Evolutionary conservation across 2,329 filamentous ascomycete species (phyloP).

Genomic region (Aspergillus melleus): DNA sequence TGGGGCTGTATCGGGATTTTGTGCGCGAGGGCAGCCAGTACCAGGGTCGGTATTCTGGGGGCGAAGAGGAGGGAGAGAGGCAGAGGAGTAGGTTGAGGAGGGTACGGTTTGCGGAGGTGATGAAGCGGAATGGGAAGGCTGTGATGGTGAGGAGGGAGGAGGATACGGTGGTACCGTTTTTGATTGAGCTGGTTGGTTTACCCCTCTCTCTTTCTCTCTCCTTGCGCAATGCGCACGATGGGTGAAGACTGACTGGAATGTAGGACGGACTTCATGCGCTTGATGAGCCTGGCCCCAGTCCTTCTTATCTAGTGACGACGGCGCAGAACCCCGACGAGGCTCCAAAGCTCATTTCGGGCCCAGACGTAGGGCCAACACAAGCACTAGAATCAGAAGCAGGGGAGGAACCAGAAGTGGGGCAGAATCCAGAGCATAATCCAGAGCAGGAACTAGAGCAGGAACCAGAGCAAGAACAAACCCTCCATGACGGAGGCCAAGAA

Average conservation of each 20-base stretch:
- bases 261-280: not conserved
- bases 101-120: conserved; percentile 62
- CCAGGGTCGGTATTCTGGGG: not conserved
- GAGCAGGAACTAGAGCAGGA: not conserved
- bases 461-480: not conserved
- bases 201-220: not conserved
- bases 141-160: conserved; percentile 23
- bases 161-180: conserved; percentile 40
- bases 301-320: not conserved
- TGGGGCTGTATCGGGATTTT: conserved; percentile 81
- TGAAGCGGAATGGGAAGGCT: conserved; percentile 62
- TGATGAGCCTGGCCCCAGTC: not conserved
- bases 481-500: not conserved
- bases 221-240: not conserved
- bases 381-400: not conserved
- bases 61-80: not conserved
- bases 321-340: no score
- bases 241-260: not conserved
- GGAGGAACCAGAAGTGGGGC: not conserved
- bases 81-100: conserved; percentile 43
- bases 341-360: not conserved
- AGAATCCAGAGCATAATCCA: not conserved
- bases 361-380: not conserved
- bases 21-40: conserved; percentile 39
- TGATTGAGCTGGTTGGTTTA: conserved; percentile 37